These are phyloP conservation scores for Neoboletus subvelutipes DNA, from an alignment of 768 basidiomycete species.

Conservation along the genomic window DNA sequence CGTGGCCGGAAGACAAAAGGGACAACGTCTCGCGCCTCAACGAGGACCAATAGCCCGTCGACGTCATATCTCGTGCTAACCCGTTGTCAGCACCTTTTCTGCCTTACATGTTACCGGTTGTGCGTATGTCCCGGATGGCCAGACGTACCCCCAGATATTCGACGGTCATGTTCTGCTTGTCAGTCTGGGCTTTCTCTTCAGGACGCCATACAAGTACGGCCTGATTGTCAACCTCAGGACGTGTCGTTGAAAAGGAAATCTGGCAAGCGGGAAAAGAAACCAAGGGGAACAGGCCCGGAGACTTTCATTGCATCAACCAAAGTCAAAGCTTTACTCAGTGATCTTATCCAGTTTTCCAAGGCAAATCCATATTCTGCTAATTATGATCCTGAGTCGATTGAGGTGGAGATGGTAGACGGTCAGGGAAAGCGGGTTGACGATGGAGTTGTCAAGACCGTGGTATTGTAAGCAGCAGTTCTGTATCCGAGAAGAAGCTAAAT, in stretches of 20 bases:
- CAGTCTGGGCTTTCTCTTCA: constrained; percentile 59
- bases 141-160: constrained; percentile 54
- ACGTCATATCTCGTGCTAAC: constrained; percentile 72
- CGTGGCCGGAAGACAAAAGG: constrained; percentile 57
- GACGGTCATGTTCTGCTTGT: constrained; percentile 75
- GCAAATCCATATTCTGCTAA: constrained; percentile 85
- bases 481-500: constrained; percentile 15
- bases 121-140: constrained; percentile 84
- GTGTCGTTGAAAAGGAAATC: constrained; percentile 57
- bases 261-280: constrained; percentile 63
- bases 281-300: constrained; percentile 51
- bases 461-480: constrained; percentile 68
- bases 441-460: constrained; percentile 82
- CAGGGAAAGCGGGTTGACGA: constrained; percentile 71
- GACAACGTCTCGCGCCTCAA: constrained; percentile 60
- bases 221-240: constrained; percentile 49
- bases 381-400: constrained; percentile 73
- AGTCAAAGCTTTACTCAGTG: constrained; percentile 76
- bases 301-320: constrained; percentile 83
- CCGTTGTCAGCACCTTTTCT: constrained; percentile 93
- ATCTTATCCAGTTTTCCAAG: constrained; percentile 78
- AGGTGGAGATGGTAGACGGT: constrained; percentile 75
- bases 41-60: constrained; percentile 72
- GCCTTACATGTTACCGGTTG: constrained; percentile 78
- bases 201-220: constrained; percentile 83